These are phyloP conservation scores for Aaosphaeria arxii DNA, from an alignment of 2,329 filamentous ascomycete genomes.

Conservation along the genomic window DNA sequence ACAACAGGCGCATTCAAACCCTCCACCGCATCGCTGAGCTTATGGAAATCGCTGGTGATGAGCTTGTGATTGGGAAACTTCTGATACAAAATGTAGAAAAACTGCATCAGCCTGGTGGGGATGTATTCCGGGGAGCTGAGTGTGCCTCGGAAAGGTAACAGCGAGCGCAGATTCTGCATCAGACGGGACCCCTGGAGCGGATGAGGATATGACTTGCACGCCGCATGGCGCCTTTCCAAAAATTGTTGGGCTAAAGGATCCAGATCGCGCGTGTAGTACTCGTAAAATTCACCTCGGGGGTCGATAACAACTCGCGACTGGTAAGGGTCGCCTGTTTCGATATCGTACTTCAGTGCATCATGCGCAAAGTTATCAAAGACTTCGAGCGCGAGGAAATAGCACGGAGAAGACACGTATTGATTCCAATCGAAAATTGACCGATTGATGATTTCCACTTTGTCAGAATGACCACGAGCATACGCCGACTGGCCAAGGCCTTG, in stretches of 20 bases:
- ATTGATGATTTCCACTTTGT: slow-evolving; percentile 93
- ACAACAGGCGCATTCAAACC: slow-evolving; percentile 93
- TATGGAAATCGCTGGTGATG: slow-evolving; percentile 86
- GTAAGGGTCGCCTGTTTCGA: slow-evolving; percentile 73
- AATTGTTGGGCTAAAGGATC: slow-evolving; percentile 83
- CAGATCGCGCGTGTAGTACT: slow-evolving; percentile 80
- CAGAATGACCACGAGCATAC: slow-evolving; percentile 69
- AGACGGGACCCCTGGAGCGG: slow-evolving; percentile 55
- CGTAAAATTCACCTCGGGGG: slow-evolving; percentile 81
- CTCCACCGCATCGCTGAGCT: slow-evolving; percentile 74
- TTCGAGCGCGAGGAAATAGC: slow-evolving; percentile 96
- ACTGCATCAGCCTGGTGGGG: slow-evolving; percentile 91
- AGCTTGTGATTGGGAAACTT: slow-evolving; percentile 90
- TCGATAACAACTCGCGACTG: slow-evolving; percentile 90
- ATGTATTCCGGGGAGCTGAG: slow-evolving; percentile 87
- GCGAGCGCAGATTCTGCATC: slow-evolving; percentile 60
- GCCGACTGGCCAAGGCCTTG: slow-evolving; percentile 66
- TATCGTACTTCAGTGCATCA: slow-evolving; percentile 88
- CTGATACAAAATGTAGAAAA: slow-evolving; percentile 85
- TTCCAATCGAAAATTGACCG: slow-evolving; percentile 93
- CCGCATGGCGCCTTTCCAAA: slow-evolving; percentile 78
- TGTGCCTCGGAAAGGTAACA: slow-evolving; percentile 70
- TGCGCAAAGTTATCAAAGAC: slow-evolving; percentile 99
- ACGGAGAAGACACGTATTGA: slow-evolving; percentile 81
- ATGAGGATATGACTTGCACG: slow-evolving; percentile 60